Evolutionary conservation across 768 basidiomycete genomes (phyloP).

Genomic region (Kwoniella dendrophila): DNA sequence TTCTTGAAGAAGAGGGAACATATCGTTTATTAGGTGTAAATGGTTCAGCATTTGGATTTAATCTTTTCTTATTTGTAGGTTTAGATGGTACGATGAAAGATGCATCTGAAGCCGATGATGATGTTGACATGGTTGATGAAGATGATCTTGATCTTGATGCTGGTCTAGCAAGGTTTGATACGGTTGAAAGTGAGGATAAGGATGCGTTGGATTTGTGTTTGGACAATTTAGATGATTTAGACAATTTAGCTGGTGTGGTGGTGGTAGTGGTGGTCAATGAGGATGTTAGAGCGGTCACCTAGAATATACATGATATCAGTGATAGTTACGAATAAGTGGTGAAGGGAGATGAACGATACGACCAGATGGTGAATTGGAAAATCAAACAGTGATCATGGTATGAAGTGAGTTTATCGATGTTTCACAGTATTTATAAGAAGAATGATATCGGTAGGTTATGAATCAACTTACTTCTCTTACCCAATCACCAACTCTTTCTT

Average conservation of each 20-base stretch:
- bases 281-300: conserved; percentile 14
- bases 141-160: conserved; percentile 9
- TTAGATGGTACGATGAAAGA: background rate
- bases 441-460: background rate
- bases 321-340: background rate
- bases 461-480: conserved; percentile 39
- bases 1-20: background rate
- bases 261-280: background rate
- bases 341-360: background rate
- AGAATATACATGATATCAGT: background rate
- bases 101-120: conserved; percentile 7
- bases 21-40: conserved; percentile 13
- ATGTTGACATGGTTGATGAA: conserved; percentile 1
- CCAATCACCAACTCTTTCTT: conserved; percentile 42
- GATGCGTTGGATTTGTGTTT: conserved; percentile 18
- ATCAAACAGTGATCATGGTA: background rate
- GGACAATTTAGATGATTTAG: conserved; percentile 5
- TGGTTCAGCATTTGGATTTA: conserved; percentile 5
- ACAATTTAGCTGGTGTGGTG: conserved; percentile 9
- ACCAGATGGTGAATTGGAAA: conserved; percentile 10
- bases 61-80: conserved; percentile 1
- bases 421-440: background rate
- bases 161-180: conserved; percentile 18
- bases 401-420: no score
- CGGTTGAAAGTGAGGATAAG: conserved; percentile 24